phyloP scores from a whole-genome alignment of 768 basidiomycete species.

The Kwoniella sp. region DNA sequence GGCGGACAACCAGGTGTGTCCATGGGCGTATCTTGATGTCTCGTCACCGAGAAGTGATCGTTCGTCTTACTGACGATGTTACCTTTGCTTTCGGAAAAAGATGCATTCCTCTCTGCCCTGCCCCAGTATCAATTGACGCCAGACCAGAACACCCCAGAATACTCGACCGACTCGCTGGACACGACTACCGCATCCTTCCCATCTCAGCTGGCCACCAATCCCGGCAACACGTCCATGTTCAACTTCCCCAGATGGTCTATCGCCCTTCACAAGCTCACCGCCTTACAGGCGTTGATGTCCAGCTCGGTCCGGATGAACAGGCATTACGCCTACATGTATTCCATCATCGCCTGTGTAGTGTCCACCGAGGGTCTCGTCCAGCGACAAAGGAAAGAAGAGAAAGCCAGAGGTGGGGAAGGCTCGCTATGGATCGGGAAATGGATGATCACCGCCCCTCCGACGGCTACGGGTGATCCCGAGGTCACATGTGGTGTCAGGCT shows the following conservation, averaged over 20 bases:
- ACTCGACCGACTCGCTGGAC: constrained; percentile 29
- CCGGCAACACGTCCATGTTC: constrained; percentile 12
- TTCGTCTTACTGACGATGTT: not conserved
- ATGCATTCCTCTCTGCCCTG: not conserved
- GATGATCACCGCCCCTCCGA: constrained; percentile 21
- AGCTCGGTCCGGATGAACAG: not conserved
- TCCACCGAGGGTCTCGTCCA: constrained; percentile 22
- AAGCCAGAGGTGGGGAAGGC: constrained; percentile 19
- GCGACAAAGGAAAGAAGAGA: constrained; percentile 30
- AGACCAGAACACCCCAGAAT: not conserved
- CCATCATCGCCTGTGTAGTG: constrained; percentile 29
- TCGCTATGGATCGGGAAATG: constrained; percentile 33
- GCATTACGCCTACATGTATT: no score
- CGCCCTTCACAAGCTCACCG: constrained; percentile 26
- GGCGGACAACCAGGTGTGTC: constrained; percentile 7
- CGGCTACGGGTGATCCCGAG: not conserved
- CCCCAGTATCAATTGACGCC: not conserved
- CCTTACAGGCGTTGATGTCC: constrained; percentile 12
- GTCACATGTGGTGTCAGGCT: constrained; percentile 25
- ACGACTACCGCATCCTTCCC: constrained; percentile 26
- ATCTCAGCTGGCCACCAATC: constrained; percentile 19
- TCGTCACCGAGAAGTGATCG: not conserved
- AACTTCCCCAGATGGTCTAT: constrained; percentile 36
- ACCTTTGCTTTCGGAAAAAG: not conserved
- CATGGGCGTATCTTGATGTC: not conserved